Conservation (phyloP, 2,329 filamentous ascomycete genomes). For the Phyllosticta ampelicida region DNA sequence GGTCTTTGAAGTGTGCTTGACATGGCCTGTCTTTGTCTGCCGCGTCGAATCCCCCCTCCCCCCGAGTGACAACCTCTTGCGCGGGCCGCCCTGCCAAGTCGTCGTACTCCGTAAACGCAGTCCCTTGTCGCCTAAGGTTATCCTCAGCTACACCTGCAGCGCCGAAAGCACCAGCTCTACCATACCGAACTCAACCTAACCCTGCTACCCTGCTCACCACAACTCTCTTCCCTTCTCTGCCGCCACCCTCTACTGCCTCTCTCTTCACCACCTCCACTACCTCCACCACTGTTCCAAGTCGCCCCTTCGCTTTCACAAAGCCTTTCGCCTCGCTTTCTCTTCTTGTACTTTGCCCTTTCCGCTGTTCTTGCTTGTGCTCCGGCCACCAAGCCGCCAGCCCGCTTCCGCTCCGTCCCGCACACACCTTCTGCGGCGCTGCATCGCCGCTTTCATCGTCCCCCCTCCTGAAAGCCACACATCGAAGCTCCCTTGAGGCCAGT, state of each 20-base stretch:
- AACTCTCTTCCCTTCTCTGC: neutral
- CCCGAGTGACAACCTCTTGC: neutral
- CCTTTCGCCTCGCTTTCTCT: slow-evolving; percentile 7
- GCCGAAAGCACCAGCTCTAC: neutral
- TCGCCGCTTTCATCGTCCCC: neutral
- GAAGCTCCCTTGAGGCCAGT: slow-evolving; percentile 12
- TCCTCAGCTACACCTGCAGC: no score
- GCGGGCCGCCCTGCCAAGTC: neutral
- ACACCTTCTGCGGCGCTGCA: neutral
- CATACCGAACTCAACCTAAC: neutral
- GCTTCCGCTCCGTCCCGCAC: slow-evolving; percentile 6
- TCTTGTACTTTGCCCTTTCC: slow-evolving; percentile 9
- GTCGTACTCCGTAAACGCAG: neutral
- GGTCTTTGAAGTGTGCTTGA: neutral
- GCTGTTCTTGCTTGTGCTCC: neutral
- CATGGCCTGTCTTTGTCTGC: neutral
- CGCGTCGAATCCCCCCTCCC: no score
- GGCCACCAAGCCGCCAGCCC: neutral
- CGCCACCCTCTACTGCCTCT: neutral
- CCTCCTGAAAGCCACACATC: slow-evolving; percentile 9
- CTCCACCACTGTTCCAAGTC: neutral
- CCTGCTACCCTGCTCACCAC: neutral
- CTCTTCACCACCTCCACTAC: slow-evolving; percentile 1
- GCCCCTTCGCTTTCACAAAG: neutral
- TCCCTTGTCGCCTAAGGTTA: neutral